A percentile compares a stretch with the other conserved stretches of the same genome.
Evolutionary conservation across 306 rosid species (phyloP).

Genomic region (Glycyrrhiza uralensis): DNA sequence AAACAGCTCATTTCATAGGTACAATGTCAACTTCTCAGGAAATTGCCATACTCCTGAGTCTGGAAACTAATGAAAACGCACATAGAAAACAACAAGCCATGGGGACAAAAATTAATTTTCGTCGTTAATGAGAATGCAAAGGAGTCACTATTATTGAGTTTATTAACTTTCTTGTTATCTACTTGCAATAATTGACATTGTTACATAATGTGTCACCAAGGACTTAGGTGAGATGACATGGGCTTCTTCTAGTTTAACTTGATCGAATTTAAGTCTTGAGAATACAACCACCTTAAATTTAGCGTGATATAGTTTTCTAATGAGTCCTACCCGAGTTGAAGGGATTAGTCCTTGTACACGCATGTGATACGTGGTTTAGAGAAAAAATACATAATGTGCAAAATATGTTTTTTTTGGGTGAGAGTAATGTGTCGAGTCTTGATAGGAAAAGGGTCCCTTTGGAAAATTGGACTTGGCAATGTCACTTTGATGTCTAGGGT

Average conservation of each 20-base stretch:
- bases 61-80: conserved; percentile 7
- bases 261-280: no score
- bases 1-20: conserved; percentile 45
- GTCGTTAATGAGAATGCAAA: neutral
- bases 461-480: neutral
- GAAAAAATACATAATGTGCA: no score
- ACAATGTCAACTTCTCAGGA: conserved; percentile 31
- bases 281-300: no score
- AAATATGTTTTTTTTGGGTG: no score
- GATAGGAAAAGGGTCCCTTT: neutral
- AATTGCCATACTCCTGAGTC: neutral
- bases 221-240: no score
- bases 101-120: neutral
- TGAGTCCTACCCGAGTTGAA: no score
- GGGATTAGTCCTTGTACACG: no score
- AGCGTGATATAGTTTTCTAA: no score
- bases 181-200: conserved; percentile 1
- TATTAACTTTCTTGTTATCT: neutral
- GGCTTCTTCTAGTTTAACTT: no score
- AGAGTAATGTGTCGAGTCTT: conserved; percentile 6
- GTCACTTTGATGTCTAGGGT: conserved; percentile 31
- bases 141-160: neutral
- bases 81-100: neutral
- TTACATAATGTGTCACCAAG: no score
- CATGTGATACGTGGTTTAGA: no score